Conservation (phyloP, 495 filamentous ascomycete species). For the Filosporella fistucella region DNA sequence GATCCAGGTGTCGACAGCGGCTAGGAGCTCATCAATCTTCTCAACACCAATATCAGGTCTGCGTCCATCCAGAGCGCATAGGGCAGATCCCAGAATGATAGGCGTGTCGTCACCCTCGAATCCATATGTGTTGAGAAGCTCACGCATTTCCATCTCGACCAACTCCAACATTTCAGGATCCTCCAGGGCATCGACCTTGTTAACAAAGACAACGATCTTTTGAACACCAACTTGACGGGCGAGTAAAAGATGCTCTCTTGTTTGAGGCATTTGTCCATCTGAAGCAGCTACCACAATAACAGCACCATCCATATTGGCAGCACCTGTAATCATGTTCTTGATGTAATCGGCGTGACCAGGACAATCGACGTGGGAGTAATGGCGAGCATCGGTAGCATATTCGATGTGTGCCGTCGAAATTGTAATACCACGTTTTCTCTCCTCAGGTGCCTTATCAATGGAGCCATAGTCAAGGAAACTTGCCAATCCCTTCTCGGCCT, state of each 20-base stretch:
- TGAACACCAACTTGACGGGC: conserved; percentile 97
- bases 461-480: conserved; percentile 93
- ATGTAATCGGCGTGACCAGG: conserved; percentile 99
- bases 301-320: conserved; percentile 98
- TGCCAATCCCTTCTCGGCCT: conserved; percentile 88
- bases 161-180: conserved; percentile 99
- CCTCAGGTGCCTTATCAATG: conserved; percentile 98
- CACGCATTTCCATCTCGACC: conserved; percentile 99
- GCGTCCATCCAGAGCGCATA: conserved; percentile 88
- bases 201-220: conserved; percentile 97
- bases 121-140: conserved; percentile 84
- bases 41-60: conserved; percentile 79
- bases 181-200: conserved; percentile 96
- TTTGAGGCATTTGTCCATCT: conserved; percentile 99
- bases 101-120: conserved; percentile 98
- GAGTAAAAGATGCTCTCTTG: conserved; percentile 94
- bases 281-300: conserved; percentile 98
- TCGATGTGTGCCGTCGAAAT: conserved; percentile 98
- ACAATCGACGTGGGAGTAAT: conserved; percentile 99
- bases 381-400: conserved; percentile 84
- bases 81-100: conserved; percentile 91
- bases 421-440: conserved; percentile 99
- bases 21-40: conserved; percentile 83
- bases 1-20: conserved; percentile 94
- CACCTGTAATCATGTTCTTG: conserved; percentile 99